Base-by-base conservation (phyloP, 2,329 filamentous ascomycete genomes). In the Nigrospora oryzae region DNA sequence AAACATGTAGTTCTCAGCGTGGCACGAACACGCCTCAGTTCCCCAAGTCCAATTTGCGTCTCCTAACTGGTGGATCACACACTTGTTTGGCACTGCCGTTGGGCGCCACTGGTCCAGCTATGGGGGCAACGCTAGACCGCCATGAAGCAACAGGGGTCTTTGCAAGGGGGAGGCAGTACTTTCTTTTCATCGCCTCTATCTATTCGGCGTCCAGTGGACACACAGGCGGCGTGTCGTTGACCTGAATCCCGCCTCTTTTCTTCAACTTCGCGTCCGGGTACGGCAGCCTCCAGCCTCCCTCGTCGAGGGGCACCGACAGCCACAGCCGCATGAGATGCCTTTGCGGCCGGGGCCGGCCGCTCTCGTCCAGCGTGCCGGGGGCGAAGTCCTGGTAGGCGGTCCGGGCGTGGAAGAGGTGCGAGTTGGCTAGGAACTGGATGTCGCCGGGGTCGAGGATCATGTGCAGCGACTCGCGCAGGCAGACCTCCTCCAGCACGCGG, bases 231-330 rank as follows among this genome's bases (percentile, higher is more conserved):
- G 75, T 86, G 61, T 94, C 79, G 63, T 95, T 79, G 3, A 95
- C 89, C 68, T 95, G 89, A 52, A 95, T 87, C 0, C 89, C 89
- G 8, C 88, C 88, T 15, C 89, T 74, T 77, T 94, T 95, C 77
- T 86, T 87, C 73, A 93, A 84, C 45, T 77, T 70, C 45, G 78
- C 84, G 63, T 95, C 89, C 55, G 80, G 82, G 67, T 90, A 91
- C 1, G 89, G 89, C 63, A 95, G 64, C 42, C 77, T 81, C 89
- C 89, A 95, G 0, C 89, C 89, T 3, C 88, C 89, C 63, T 95
- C 89, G 16, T 65, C 72, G 66, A 91, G 84, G 0, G 89, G 88
- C 3, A 86, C 89, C 11, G 86, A 82, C 45, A 95, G 68, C 89
- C 89, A 95, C 52, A 95, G 67, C 38, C 89, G 74, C 73, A 95